Evolutionary conservation across 768 basidiomycete genomes (phyloP).

Genomic region (Hypsizygus marmoreus): DNA sequence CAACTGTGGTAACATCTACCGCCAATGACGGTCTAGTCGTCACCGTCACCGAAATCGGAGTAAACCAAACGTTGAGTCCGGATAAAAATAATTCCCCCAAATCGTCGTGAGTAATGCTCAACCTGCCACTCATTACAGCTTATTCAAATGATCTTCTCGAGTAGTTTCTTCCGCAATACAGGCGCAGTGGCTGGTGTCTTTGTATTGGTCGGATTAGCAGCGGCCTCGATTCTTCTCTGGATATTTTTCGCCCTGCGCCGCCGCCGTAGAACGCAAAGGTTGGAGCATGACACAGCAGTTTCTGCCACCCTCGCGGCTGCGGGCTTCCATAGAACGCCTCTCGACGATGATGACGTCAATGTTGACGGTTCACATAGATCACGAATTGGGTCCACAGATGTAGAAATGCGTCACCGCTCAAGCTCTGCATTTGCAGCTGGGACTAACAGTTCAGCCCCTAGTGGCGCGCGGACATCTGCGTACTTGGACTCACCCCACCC

Average conservation of each 20-base stretch:
- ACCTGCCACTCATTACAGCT: slow-evolving; percentile 1
- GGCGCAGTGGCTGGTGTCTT: slow-evolving; percentile 94
- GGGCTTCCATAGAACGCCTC: slow-evolving; percentile 64
- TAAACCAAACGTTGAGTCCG: slow-evolving; percentile 72
- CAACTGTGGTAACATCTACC: slow-evolving; percentile 57
- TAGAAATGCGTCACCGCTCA: slow-evolving; percentile 45
- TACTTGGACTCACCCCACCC: slow-evolving; percentile 38
- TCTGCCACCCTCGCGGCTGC: slow-evolving; percentile 74
- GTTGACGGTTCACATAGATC: slow-evolving; percentile 22
- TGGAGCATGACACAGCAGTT: slow-evolving; percentile 74
- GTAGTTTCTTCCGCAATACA: slow-evolving; percentile 83
- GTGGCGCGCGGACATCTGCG: slow-evolving; percentile 34
- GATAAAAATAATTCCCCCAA: slow-evolving; percentile 40
- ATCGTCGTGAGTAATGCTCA: slow-evolving; percentile 49
- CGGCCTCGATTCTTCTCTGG: slow-evolving; percentile 66
- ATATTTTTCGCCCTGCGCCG: slow-evolving; percentile 71
- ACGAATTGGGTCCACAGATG: slow-evolving; percentile 28
- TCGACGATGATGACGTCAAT: slow-evolving; percentile 62
- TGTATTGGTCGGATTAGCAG: slow-evolving; percentile 83
- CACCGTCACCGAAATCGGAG: slow-evolving; percentile 62
- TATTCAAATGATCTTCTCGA: slow-evolving; percentile 11
- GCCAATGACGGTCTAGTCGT: slow-evolving; percentile 50
- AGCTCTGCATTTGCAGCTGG: slow-evolving; percentile 32
- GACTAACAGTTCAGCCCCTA: slow-evolving; percentile 23
- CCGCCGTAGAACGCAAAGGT: slow-evolving; percentile 55